A percentile compares a stretch with the other conserved stretches of the same genome.
Conservation (phyloP, 2,329 filamentous ascomycete species). For the Exophiala spinifera region DNA sequence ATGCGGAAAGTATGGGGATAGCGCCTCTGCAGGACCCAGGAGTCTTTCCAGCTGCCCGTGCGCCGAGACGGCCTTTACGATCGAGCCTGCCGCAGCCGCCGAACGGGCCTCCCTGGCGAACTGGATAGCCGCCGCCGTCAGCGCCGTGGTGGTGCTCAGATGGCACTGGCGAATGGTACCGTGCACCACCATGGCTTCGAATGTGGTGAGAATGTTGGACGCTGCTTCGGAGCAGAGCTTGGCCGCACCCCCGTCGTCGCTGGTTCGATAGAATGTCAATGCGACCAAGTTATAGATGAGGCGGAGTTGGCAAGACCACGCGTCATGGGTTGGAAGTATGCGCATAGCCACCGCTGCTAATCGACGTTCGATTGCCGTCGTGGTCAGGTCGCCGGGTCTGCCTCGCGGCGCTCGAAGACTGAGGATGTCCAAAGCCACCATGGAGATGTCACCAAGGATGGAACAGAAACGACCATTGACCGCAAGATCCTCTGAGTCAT, state of each 20-base stretch:
- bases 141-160: not conserved
- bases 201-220: slow-evolving; percentile 8
- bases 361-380: not conserved
- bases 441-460: not conserved
- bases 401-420: slow-evolving; percentile 3
- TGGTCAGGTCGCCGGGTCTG: not conserved
- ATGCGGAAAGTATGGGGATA: not conserved
- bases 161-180: slow-evolving; percentile 4
- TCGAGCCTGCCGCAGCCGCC: not conserved
- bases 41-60: slow-evolving; percentile 7
- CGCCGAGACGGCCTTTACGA: slow-evolving; percentile 4
- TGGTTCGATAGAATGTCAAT: slow-evolving; percentile 3
- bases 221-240: slow-evolving; percentile 10
- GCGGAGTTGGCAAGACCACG: slow-evolving; percentile 10
- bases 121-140: slow-evolving; percentile 8
- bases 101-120: slow-evolving; percentile 1
- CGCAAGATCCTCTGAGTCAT: not conserved
- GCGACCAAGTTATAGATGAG: slow-evolving; percentile 6
- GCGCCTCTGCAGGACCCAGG: not conserved
- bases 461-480: slow-evolving; percentile 3
- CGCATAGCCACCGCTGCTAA: slow-evolving; percentile 3
- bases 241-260: not conserved
- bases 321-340: slow-evolving; percentile 1
- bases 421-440: slow-evolving; percentile 3
- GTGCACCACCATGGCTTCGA: slow-evolving; percentile 11